Evolutionary conservation across 169 alveolate genomes (phyloP).

Genomic region (Amoebophrya sp.): DNA sequence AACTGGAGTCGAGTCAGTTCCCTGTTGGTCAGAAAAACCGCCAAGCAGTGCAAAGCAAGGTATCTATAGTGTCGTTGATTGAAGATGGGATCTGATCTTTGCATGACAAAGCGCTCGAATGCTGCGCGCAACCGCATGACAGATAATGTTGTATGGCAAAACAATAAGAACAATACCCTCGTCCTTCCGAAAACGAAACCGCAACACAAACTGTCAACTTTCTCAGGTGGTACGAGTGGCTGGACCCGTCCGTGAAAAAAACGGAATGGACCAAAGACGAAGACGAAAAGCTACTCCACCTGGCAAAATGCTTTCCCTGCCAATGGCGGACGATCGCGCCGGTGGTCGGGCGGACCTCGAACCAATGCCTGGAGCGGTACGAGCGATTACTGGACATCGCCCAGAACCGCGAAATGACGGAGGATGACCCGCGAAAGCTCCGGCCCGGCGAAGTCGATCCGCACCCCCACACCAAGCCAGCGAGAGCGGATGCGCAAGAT

Average conservation of each 20-base stretch:
- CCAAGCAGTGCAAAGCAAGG: background rate
- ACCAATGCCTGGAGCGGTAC: conserved; percentile 93
- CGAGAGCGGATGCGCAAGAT: conserved; percentile 62
- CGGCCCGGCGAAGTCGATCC: conserved; percentile 96
- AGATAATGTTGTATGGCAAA: too few relatives aligned
- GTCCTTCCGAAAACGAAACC: too few relatives aligned
- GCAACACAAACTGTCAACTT: too few relatives aligned
- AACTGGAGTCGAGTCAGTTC: conserved; percentile 99
- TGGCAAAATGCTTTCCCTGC: conserved; percentile 92
- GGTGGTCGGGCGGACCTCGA: conserved; percentile 93
- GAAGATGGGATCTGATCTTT: too few relatives aligned
- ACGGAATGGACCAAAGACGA: conserved; percentile 98
- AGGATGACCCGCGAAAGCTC: conserved; percentile 36
- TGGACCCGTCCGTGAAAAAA: conserved; percentile 93
- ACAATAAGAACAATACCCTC: too few relatives aligned
- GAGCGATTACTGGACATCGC: conserved; percentile 91
- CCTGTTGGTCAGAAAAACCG: conserved; percentile 67
- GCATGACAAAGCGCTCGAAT: too few relatives aligned
- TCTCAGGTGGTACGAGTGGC: conserved; percentile 85
- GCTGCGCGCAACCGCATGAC: too few relatives aligned
- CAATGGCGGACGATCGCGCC: conserved; percentile 99
- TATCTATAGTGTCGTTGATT: too few relatives aligned
- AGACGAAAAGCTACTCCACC: conserved; percentile 91
- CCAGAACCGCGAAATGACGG: conserved; percentile 67
- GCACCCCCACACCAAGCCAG: conserved; percentile 93